Base-by-base conservation (phyloP, 2,329 filamentous ascomycete genomes). In the Ramularia endophylla region DNA sequence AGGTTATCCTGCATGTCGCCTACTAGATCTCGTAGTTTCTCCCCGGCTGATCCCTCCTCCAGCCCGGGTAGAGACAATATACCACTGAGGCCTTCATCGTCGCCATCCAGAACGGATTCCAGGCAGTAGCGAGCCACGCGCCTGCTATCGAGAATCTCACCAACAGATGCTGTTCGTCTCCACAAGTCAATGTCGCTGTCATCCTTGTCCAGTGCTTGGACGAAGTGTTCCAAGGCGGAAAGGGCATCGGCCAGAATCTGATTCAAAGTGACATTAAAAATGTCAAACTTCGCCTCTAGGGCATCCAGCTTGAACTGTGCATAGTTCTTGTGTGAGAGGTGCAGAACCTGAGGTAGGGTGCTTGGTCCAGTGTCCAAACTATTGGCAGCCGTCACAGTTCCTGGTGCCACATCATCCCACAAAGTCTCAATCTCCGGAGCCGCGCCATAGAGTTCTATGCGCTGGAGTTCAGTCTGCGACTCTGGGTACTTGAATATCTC, bases 401-500 rank as follows among this genome's bases (percentile, higher is more conserved):
- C 75, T 15, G 69, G 57, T 2, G 51, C 16, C 27, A 55, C 48
- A 41, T 57, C 56, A 15, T 56, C 48, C 41, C 50, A 53, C 2
- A 52, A 35, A 15, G 53, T 49, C 40, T 72, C 69, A 36, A 65
- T 64, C 6, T 71, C 68, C 29, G 65, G 47, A 27, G 48, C 54
- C 12, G 68, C 61, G 17, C 67, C 72, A 44, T 72, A 72, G 15
- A 72, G 59, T 48, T 75, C 81, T 42, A 82, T 75, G 52, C 87
- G 80, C 51, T 85, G 80, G 58, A 89, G 94, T 54, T 95, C 88
- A 38, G 87, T 89, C 30, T 81, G 71, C 3, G 85, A 87, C 62
- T 97, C 90, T 38, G 85, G 84, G 59, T 92, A 95, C 57, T 80
- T 83, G 70, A 97, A 97, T 44, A 98, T 92, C 41, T 95, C 92